These are phyloP conservation scores for Aspergillus proliferans DNA, from an alignment of 2,329 filamentous ascomycete genomes.

Conservation along the genomic window DNA sequence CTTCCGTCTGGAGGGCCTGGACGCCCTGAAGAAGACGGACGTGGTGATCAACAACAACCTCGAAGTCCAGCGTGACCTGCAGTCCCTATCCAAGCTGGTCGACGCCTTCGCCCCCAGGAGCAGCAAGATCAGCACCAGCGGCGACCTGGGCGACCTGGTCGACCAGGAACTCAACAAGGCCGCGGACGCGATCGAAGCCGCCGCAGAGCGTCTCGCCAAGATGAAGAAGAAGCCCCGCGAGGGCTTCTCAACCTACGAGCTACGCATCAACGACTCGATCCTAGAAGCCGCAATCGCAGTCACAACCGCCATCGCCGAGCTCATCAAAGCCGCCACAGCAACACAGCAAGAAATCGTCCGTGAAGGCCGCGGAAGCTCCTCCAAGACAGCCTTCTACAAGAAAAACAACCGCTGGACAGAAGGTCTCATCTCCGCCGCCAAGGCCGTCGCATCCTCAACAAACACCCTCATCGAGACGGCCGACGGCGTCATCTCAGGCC, in stretches of 20 bases:
- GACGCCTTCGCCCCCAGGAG: conserved; percentile 87
- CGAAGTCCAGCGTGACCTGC: conserved; percentile 88
- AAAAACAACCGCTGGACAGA: conserved; percentile 99
- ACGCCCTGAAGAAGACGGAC: conserved; percentile 87
- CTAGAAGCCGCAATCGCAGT: conserved; percentile 88
- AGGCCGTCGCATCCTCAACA: conserved; percentile 87
- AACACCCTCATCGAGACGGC: conserved; percentile 97
- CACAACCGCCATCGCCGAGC: conserved; percentile 83
- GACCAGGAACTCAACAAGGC: conserved; percentile 89
- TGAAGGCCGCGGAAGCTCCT: conserved; percentile 80
- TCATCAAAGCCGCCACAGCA: conserved; percentile 89
- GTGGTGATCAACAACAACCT: conserved; percentile 97
- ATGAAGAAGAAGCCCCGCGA: conserved; percentile 95
- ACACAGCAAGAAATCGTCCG: conserved; percentile 96
- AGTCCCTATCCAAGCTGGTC: conserved; percentile 86
- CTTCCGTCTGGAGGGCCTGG: conserved; percentile 85
- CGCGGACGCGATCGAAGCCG: conserved; percentile 89
- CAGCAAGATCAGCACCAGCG: conserved; percentile 68
- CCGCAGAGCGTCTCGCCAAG: conserved; percentile 80
- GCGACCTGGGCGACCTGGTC: conserved; percentile 87
- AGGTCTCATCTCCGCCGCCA: conserved; percentile 91
- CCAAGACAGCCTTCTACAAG: conserved; percentile 94
- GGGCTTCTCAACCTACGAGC: conserved; percentile 89
- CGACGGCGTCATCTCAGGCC: conserved; percentile 84
- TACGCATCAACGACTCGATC: conserved; percentile 93